phyloP scores from a whole-genome alignment of 2,329 filamentous ascomycete species.

The Aplosporella prunicola region DNA sequence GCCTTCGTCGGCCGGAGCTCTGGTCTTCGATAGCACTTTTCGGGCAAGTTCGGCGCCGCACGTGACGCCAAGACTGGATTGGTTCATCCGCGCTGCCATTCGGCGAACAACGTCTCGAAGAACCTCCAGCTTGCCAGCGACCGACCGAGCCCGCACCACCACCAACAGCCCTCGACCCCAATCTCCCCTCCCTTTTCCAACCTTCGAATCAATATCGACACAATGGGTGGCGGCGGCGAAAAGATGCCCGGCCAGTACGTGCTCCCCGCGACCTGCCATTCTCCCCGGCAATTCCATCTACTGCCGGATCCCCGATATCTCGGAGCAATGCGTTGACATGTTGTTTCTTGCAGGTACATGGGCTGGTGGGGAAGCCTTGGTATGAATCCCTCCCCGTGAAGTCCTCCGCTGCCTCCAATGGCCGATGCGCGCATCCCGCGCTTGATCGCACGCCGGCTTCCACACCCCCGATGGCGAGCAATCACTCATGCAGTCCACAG shows the following conservation, averaged over 20 bases:
- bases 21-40: conserved; percentile 7
- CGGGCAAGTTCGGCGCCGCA: conserved; percentile 5
- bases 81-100: conserved; percentile 8
- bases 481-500: background rate
- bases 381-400: conserved; percentile 5
- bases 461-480: background rate
- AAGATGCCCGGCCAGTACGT: conserved; percentile 16
- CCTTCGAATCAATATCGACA: conserved; percentile 8
- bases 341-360: conserved; percentile 13
- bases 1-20: conserved; percentile 4
- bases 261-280: conserved; percentile 1
- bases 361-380: conserved; percentile 15
- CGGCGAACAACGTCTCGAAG: conserved; percentile 7
- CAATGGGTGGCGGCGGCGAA: conserved; percentile 15
- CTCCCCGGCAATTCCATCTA: background rate
- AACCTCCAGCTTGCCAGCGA: background rate
- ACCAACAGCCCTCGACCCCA: background rate
- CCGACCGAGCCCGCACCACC: background rate
- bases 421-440: background rate
- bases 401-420: background rate
- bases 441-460: background rate
- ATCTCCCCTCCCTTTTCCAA: conserved; percentile 1
- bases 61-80: conserved; percentile 11
- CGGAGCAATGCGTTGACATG: conserved; percentile 9
- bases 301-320: conserved; percentile 1